Conservation (phyloP, 192 early-diverging fungal genomes). For the Funneliformis geosporum region DNA sequence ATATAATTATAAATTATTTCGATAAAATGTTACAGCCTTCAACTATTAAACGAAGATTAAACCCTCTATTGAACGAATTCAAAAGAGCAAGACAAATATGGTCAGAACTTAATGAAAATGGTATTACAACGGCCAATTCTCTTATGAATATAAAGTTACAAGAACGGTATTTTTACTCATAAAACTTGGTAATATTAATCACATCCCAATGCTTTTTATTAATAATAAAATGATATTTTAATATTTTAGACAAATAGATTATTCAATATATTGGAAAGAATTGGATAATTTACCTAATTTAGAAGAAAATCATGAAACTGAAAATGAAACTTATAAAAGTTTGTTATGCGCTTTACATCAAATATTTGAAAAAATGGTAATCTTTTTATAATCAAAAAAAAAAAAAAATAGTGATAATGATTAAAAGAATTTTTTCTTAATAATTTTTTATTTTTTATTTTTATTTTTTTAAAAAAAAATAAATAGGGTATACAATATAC, state of each 20-base stretch:
- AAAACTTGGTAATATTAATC: background rate
- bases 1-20: too few relatives aligned
- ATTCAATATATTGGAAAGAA: conserved; percentile 41
- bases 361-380: conserved; percentile 49
- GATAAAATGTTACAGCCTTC: conserved; percentile 30
- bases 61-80: conserved; percentile 41
- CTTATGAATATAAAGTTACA: conserved; percentile 61
- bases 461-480: background rate
- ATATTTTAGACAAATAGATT: conserved; percentile 34
- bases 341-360: conserved; percentile 33
- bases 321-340: conserved; percentile 34
- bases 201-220: background rate
- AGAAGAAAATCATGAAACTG: conserved; percentile 38
- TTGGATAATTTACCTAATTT: conserved; percentile 40
- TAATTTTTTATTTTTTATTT: background rate
- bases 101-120: conserved; percentile 66
- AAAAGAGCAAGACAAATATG: conserved; percentile 41
- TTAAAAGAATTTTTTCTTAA: background rate
- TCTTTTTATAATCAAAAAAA: too few relatives aligned
- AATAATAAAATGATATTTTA: background rate
- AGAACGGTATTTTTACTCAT: conserved; percentile 37
- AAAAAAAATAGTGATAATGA: too few relatives aligned
- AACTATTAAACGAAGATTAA: conserved; percentile 39
- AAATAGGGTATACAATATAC: conserved; percentile 41
- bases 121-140: conserved; percentile 70